Conservation (phyloP, 208 protist species). For the Porcisia deanei region DNA sequence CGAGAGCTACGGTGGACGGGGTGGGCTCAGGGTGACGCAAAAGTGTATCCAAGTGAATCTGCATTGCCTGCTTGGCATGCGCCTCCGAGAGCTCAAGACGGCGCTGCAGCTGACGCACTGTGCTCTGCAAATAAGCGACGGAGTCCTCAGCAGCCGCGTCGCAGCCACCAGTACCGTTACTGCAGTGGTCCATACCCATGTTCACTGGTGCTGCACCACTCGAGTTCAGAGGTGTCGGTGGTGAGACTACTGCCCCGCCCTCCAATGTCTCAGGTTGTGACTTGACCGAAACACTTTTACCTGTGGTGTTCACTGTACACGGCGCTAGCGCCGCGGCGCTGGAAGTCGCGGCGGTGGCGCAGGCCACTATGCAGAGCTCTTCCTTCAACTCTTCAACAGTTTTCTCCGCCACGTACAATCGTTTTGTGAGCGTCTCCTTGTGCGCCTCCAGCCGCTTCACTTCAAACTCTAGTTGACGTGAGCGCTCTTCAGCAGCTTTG, state of each 20-base stretch:
- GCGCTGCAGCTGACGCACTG: slow-evolving; percentile 25
- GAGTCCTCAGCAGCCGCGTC: not conserved
- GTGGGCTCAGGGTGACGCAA: slow-evolving; percentile 1
- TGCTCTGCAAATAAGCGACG: slow-evolving; percentile 5
- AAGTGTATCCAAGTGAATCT: slow-evolving; percentile 28
- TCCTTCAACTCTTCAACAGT: not conserved
- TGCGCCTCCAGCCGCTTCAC: slow-evolving; percentile 17
- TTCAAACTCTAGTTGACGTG: slow-evolving; percentile 1
- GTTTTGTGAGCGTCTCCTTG: slow-evolving; percentile 8
- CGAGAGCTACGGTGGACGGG: slow-evolving; percentile 9
- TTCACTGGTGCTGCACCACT: not conserved
- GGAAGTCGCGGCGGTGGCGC: not conserved
- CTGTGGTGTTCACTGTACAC: not conserved
- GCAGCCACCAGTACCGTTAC: not conserved
- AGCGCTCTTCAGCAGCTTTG: slow-evolving; percentile 3
- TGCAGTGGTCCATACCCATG: not conserved
- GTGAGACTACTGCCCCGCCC: not conserved
- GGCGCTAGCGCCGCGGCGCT: not conserved
- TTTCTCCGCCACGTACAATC: slow-evolving; percentile 12
- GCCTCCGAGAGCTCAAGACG: slow-evolving; percentile 17
- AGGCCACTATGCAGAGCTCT: not conserved
- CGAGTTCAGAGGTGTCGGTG: not conserved
- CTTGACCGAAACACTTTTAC: not conserved
- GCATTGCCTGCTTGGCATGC: slow-evolving; percentile 3
- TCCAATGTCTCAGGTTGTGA: not conserved